Base-by-base conservation (phyloP, 176 grass and related monocot genomes). In the Ampelocalamus luodianensis region DNA sequence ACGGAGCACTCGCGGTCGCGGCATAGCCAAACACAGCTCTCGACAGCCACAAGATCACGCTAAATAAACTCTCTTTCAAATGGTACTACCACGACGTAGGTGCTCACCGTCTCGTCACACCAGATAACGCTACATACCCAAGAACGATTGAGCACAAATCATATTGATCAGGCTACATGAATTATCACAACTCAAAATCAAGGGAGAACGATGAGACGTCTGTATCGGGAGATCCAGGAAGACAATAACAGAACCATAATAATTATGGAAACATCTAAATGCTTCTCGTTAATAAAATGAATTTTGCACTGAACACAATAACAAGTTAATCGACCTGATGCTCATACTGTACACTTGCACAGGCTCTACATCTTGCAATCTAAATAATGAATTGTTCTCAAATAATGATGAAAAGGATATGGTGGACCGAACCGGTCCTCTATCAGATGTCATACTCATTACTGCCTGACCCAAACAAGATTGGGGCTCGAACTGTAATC, bases 271-370 rank as follows among this genome's bases (percentile, higher is more conserved):
- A 42, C n/a, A 58, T 59, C 6, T 24, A 67, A 20, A 86, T 36
- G 39, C 51, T 82, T 62, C 48, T 64, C 7, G 45, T 81, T 71
- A 85, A 55, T 65, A 78, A 84, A 79, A 86, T 65, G 18, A 72
- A 74, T 83, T 56, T 71, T 7, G 67, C 50, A 10, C 38, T 83
- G 66, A 74, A 59, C 27, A 20, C 59, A 79, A 53, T 26, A 74
- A 60, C 59, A 79, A 43, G 84, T 83, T 87, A 79, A 83, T 77
- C 50, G 74, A 11, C 79, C 84, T 79, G 24, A 66, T 73, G 79
- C 74, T 79, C 79, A 87, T 79, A 87, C 79, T 90, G 79, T 83
- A 90, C 84, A 90, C 75, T 90, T 87, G 79, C 84, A 87, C 39
- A 90, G 89, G 89, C 38, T 68, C 76, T 85, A 86, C 66, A 90